A percentile compares a stretch with the other conserved stretches of the same genome.
Evolutionary conservation across 169 alveolate genomes (phyloP).

Genomic region (Eimeria acervulina): DNA sequence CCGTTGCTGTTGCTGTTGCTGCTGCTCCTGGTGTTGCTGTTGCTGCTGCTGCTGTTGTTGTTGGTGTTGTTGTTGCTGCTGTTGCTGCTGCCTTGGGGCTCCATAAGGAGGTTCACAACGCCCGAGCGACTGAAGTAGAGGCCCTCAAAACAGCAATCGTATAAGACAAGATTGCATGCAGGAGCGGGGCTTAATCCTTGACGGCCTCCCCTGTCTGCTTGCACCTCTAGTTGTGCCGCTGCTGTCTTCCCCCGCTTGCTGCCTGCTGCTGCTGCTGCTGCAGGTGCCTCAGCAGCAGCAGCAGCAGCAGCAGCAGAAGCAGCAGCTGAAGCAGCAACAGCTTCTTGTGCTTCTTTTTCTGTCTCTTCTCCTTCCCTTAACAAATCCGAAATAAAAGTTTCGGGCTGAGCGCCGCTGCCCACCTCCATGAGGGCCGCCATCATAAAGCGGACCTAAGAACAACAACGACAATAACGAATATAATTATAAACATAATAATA

Average conservation of each 20-base stretch:
- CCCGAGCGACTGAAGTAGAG: slow-evolving; percentile 33
- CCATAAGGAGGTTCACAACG: slow-evolving; percentile 14
- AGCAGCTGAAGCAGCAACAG: neutral
- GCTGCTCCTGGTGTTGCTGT: neutral
- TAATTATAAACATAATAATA: too few species aligned
- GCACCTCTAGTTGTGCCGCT: neutral
- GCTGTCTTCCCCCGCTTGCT: neutral
- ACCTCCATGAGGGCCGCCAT: slow-evolving; percentile 72
- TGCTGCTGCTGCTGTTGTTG: neutral
- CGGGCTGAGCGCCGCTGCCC: slow-evolving; percentile 38
- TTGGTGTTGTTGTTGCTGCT: too few species aligned
- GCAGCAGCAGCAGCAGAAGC: neutral
- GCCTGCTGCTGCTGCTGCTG: too few species aligned
- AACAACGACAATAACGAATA: neutral
- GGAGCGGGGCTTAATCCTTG: slow-evolving; percentile 28
- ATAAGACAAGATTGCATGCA: slow-evolving; percentile 35
- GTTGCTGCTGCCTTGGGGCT: neutral
- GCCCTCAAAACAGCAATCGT: slow-evolving; percentile 63
- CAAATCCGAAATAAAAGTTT: neutral
- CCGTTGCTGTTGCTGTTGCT: neutral
- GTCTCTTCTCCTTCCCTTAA: slow-evolving; percentile 33
- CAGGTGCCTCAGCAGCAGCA: neutral
- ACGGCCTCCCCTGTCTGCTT: neutral
- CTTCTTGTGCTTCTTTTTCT: too few species aligned
- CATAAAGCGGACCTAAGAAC: slow-evolving; percentile 69